phyloP scores from a whole-genome alignment of 305 asterid genomes.

The Fraxinus paxiana region DNA sequence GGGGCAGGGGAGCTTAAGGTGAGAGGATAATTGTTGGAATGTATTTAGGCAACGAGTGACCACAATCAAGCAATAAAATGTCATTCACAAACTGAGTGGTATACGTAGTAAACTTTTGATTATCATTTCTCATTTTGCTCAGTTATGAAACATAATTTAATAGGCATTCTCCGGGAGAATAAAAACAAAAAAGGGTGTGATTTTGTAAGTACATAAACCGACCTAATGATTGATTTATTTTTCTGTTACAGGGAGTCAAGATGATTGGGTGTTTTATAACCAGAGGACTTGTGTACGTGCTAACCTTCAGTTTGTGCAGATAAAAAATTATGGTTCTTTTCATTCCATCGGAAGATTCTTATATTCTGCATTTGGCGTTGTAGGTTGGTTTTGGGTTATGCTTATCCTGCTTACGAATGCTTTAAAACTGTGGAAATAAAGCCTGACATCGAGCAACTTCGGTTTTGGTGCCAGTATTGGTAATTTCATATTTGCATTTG shows the following conservation, averaged over 20 bases:
- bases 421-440: conserved; percentile 78
- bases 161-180: neutral
- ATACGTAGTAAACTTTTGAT: neutral
- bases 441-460: conserved; percentile 78
- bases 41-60: neutral
- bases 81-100: neutral
- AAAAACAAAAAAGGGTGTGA: neutral
- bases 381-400: conserved; percentile 86
- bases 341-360: conserved; percentile 15
- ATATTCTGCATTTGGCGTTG: conserved; percentile 22
- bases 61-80: neutral
- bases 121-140: neutral
- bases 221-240: conserved; percentile 3
- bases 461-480: conserved; percentile 99
- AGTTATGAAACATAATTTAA: neutral
- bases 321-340: neutral
- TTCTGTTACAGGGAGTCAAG: conserved; percentile 52
- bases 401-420: conserved; percentile 91
- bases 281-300: conserved; percentile 72
- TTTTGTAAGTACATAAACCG: conserved; percentile 3
- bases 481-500: conserved; percentile 21
- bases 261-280: conserved; percentile 89
- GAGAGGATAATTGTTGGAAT: neutral
- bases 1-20: neutral
- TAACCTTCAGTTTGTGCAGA: neutral